Evolutionary conservation across 495 filamentous ascomycete genomes (phyloP).

Genomic region (Penicillium cosmopolitanum): DNA sequence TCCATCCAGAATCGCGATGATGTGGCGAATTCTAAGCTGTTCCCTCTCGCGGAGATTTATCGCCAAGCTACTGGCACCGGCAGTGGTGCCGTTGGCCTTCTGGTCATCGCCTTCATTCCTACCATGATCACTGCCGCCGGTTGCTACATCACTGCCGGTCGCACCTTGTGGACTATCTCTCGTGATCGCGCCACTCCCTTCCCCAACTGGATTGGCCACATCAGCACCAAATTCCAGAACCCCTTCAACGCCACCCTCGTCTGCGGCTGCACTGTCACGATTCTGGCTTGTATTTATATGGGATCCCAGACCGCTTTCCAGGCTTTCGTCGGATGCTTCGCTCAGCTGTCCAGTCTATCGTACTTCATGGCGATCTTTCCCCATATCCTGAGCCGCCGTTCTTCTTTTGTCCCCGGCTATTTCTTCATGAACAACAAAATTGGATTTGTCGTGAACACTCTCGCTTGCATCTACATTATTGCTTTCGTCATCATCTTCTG

Average conservation of each 20-base stretch:
- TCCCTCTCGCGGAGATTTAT: conserved; percentile 81
- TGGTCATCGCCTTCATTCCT: conserved; percentile 70
- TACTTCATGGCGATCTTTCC: conserved; percentile 79
- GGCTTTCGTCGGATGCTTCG: conserved; percentile 72
- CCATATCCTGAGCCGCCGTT: conserved; percentile 67
- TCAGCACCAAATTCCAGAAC: conserved; percentile 55
- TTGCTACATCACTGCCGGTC: conserved; percentile 73
- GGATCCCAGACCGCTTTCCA: conserved; percentile 75
- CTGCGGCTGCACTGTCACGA: conserved; percentile 60
- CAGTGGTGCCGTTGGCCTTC: conserved; percentile 57
- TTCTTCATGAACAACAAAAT: conserved; percentile 67
- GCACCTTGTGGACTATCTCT: conserved; percentile 83
- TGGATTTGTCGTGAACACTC: conserved; percentile 62
- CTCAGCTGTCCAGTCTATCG: conserved; percentile 70
- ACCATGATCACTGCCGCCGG: conserved; percentile 66
- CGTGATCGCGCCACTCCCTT: conserved; percentile 66
- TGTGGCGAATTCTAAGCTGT: conserved; percentile 45
- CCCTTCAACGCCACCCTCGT: conserved; percentile 72
- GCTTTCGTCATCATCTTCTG: conserved; percentile 78
- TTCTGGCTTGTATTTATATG: conserved; percentile 75
- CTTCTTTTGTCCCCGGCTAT: conserved; percentile 64
- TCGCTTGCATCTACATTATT: conserved; percentile 65
- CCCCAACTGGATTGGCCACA: conserved; percentile 39
- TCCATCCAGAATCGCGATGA: conserved; percentile 46
- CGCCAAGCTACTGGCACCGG: conserved; percentile 71